Conservation (phyloP, 257 asterid species). For the Craterostigma plantagineum region DNA sequence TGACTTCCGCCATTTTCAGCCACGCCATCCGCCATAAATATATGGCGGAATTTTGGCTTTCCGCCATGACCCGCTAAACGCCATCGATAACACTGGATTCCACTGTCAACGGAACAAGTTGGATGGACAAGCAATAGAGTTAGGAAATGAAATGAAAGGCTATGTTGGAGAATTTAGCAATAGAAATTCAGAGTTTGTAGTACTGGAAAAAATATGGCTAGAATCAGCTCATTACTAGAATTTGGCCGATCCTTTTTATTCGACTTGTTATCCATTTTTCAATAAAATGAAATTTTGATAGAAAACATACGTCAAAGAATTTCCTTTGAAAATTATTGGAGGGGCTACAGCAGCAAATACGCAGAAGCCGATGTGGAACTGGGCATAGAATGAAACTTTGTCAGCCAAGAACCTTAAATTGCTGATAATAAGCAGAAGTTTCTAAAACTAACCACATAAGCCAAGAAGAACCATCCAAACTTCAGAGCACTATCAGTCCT, state of each 20-base stretch:
- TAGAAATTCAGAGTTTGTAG: too few relatives aligned
- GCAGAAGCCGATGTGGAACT: constrained; percentile 8
- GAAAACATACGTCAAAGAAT: constrained; percentile 62
- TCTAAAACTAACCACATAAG: constrained; percentile 26
- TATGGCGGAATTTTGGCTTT: too few relatives aligned
- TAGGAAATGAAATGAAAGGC: too few relatives aligned
- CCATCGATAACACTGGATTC: too few relatives aligned
- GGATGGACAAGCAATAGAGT: constrained; percentile 8
- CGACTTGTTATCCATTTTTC: neutral
- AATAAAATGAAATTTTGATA: constrained; percentile 2
- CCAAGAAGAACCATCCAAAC: constrained; percentile 72
- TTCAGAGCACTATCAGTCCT: constrained; percentile 84
- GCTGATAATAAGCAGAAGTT: constrained; percentile 1
- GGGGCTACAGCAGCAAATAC: constrained; percentile 74
- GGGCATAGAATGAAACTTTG: neutral
- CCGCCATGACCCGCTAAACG: too few relatives aligned
- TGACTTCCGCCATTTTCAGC: too few relatives aligned
- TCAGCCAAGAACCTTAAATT: neutral
- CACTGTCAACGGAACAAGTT: constrained; percentile 35
- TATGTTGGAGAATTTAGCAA: too few relatives aligned
- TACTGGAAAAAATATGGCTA: too few relatives aligned
- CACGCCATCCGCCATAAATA: too few relatives aligned
- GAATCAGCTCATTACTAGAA: too few relatives aligned
- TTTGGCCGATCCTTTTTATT: constrained; percentile 1
- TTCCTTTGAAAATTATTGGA: constrained; percentile 65